Base-by-base conservation (phyloP, 768 basidiomycete species). In the Lactifluus subvellereus region DNA sequence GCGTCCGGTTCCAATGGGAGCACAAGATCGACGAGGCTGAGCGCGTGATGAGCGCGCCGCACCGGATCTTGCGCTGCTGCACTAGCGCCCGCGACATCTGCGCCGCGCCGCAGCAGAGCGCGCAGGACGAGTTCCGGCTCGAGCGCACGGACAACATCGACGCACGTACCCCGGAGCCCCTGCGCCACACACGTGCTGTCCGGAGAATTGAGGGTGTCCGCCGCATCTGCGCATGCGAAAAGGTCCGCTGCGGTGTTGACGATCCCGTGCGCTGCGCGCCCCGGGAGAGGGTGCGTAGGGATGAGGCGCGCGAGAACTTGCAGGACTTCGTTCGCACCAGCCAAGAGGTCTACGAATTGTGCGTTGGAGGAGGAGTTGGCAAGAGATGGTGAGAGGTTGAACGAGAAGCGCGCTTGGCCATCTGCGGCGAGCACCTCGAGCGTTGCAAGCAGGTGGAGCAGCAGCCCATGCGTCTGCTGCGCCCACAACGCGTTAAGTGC, bases 401-500 rank as follows among this genome's bases (percentile, higher is more conserved):
- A 63, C 14, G 73, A 73, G 70, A 88, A 89, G 60, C 84, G 76
- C 1, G 70, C 71, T 57, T 77, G 79, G 40, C 89, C 74, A 64
- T 88, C 86, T 14, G 77, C 75, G 20, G 78, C 72, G 47, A 88
- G 72, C 18, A 77, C 78, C 14, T 73, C 66, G 55, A 85, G 74
- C 54, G 83, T 67, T 47, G 85, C 80, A 40, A 84, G 77, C 3
- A 89, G 77, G 22, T 83, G 82, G 11, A 80, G 78, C 14, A 84
- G 68, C 49, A 89, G 72, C 18, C 85, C 85, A 62, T 84, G 83
- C 5, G 75, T 75, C 3, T 80, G 75, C 65, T 86, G 84, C 6
- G 78, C 76, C 87, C 88, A 88, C 54, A 85, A 79, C 1, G 78
- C 76, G 57, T 84, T 75, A 13, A 88, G 72, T 10, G 84, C 74